These are phyloP conservation scores for Coemansia aciculifera DNA, from an alignment of 192 early-diverging fungal genomes.

Conservation along the genomic window DNA sequence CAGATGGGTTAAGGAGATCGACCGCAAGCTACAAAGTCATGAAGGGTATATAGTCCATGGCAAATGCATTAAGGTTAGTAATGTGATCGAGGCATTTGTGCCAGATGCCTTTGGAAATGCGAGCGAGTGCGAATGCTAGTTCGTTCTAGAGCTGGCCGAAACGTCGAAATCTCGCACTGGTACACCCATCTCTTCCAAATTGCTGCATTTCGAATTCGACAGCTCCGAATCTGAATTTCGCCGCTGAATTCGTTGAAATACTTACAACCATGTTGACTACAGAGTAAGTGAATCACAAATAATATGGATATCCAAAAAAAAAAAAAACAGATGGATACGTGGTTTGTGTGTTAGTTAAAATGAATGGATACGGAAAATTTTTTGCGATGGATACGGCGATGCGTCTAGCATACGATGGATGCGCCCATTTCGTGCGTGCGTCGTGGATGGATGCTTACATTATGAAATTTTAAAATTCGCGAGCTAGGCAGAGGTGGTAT, in stretches of 20 bases:
- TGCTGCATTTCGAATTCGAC: neutral
- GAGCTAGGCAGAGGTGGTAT: conserved; percentile 3
- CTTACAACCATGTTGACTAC: conserved; percentile 56
- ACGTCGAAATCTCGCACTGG: neutral
- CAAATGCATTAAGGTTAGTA: conserved; percentile 1
- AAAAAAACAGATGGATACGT: conserved; percentile 8
- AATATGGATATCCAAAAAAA: neutral
- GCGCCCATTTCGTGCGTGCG: conserved; percentile 8
- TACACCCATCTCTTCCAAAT: neutral
- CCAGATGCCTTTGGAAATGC: neutral
- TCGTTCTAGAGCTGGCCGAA: neutral
- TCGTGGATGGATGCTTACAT: conserved; percentile 6
- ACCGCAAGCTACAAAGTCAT: conserved; percentile 70
- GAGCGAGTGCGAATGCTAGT: neutral
- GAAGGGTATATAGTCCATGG: conserved; percentile 7
- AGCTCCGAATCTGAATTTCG: conserved; percentile 4
- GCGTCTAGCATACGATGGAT: conserved; percentile 17
- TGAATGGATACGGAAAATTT: conserved; percentile 10
- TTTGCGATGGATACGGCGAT: conserved; percentile 2
- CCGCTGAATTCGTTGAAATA: conserved; percentile 13
- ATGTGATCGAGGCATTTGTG: neutral
- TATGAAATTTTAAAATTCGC: conserved; percentile 7
- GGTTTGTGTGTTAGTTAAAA: neutral
- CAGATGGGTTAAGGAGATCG: conserved; percentile 92
- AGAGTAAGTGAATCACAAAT: conserved; percentile 2